These are phyloP conservation scores for Gossypium thurberi DNA, from an alignment of 345 rosid genomes.

Conservation along the genomic window DNA sequence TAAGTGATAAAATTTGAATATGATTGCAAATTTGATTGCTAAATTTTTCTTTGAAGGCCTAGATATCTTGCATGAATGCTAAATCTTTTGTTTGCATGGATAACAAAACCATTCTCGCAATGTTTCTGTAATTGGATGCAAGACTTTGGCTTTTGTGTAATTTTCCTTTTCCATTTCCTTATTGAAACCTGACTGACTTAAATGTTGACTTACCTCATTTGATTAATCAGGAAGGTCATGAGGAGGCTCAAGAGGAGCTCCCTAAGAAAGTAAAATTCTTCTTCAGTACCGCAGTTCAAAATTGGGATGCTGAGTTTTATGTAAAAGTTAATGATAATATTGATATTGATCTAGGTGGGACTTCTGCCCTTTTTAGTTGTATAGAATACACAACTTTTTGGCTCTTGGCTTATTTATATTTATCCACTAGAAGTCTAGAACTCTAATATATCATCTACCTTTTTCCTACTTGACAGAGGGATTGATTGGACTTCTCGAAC, in stretches of 20 bases:
- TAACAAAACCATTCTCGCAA: neutral
- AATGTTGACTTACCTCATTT: conserved; percentile 6
- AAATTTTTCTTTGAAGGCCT: neutral
- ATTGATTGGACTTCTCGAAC: conserved; percentile 65
- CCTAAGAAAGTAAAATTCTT: conserved; percentile 82
- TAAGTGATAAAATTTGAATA: conserved; percentile 34
- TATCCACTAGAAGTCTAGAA: conserved; percentile 2
- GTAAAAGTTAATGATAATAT: conserved; percentile 80
- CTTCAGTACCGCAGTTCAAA: conserved; percentile 80
- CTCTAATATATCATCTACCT: neutral
- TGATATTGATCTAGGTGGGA: conserved; percentile 74
- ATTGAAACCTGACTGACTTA: conserved; percentile 1
- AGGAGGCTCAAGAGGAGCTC: conserved; percentile 89
- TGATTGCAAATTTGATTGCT: neutral
- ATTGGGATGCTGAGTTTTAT: conserved; percentile 93
- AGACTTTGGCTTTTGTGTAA: neutral
- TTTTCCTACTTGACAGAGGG: conserved; percentile 48
- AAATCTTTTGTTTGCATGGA: conserved; percentile 14
- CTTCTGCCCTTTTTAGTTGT: conserved; percentile 14
- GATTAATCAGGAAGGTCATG: conserved; percentile 75
- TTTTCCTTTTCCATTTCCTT: neutral
- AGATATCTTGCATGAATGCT: conserved; percentile 14
- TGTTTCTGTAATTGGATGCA: neutral
- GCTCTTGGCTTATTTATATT: conserved; percentile 8
- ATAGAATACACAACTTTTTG: conserved; percentile 6